Evolutionary conservation across 2,329 filamentous ascomycete species (phyloP).

Genomic region (Neospermospora avenae): DNA sequence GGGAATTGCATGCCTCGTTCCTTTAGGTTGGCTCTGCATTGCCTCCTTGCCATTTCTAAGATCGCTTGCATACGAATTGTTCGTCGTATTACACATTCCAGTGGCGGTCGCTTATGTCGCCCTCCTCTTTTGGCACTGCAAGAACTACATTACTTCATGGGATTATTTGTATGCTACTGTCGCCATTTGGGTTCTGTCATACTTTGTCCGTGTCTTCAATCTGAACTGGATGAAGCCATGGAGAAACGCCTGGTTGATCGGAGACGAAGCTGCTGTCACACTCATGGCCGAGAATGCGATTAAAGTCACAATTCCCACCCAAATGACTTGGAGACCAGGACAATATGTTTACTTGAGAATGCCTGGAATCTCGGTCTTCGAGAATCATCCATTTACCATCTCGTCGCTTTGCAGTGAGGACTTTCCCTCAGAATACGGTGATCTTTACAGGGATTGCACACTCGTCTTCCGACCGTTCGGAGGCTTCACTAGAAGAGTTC

Average conservation of each 20-base stretch:
- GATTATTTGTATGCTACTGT: constrained; percentile 80
- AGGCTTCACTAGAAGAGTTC: constrained; percentile 82
- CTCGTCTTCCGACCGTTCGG: constrained; percentile 89
- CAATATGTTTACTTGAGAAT: constrained; percentile 95
- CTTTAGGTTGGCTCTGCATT: constrained; percentile 77
- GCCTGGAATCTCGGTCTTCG: constrained; percentile 84
- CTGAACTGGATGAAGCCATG: constrained; percentile 87
- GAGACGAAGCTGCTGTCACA: constrained; percentile 86
- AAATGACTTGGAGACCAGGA: constrained; percentile 87
- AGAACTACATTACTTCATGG: constrained; percentile 90
- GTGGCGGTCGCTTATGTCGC: constrained; percentile 77
- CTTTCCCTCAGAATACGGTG: constrained; percentile 87
- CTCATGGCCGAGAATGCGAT: constrained; percentile 91
- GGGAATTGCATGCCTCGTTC: constrained; percentile 76
- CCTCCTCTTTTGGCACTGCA: constrained; percentile 92
- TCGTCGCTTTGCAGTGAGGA: constrained; percentile 89
- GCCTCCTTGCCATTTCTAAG: constrained; percentile 80
- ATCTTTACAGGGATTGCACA: constrained; percentile 82
- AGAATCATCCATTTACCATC: constrained; percentile 95
- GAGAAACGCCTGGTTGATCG: constrained; percentile 76
- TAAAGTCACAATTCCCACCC: constrained; percentile 91
- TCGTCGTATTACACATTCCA: constrained; percentile 78
- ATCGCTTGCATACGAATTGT: constrained; percentile 77
- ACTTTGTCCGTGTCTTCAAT: constrained; percentile 72
- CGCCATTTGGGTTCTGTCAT: constrained; percentile 74